A percentile compares a stretch with the other conserved stretches of the same genome.
Evolutionary conservation across 192 early-diverging fungal species (phyloP).

Genomic region (Coemansia asiatica): DNA sequence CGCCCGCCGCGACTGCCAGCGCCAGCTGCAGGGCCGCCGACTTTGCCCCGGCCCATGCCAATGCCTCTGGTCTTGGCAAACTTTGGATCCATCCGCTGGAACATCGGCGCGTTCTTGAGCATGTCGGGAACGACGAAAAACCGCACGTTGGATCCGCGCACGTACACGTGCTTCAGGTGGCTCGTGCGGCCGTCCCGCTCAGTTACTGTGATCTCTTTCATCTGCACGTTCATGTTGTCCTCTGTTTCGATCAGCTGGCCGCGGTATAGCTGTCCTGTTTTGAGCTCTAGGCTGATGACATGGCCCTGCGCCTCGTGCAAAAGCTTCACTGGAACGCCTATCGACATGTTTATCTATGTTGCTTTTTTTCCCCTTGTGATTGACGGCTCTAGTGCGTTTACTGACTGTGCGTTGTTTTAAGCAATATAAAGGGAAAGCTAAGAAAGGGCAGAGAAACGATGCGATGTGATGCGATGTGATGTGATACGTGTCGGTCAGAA

Average conservation of each 20-base stretch:
- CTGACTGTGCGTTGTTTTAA: not conserved
- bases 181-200: conserved; percentile 86
- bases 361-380: not conserved
- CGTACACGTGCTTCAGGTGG: conserved; percentile 94
- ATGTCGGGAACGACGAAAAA: conserved; percentile 99
- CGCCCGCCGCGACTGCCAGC: conserved; percentile 27
- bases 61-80: conserved; percentile 53
- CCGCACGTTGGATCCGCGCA: conserved; percentile 88
- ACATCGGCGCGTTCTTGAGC: conserved; percentile 99
- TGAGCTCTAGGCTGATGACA: conserved; percentile 92
- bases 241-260: conserved; percentile 94
- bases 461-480: not conserved
- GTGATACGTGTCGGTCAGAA: not conserved
- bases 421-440: not conserved
- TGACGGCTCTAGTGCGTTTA: not conserved
- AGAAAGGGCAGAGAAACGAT: not conserved
- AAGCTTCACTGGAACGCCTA: conserved; percentile 92
- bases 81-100: conserved; percentile 85
- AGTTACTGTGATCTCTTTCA: conserved; percentile 91
- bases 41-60: conserved; percentile 54
- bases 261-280: conserved; percentile 91
- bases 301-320: conserved; percentile 98
- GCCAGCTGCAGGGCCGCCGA: conserved; percentile 7
- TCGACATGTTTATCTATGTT: conserved; percentile 61
- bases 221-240: conserved; percentile 99